Conservation (phyloP, 2,329 filamentous ascomycete species). For the Exophiala oligosperma region DNA sequence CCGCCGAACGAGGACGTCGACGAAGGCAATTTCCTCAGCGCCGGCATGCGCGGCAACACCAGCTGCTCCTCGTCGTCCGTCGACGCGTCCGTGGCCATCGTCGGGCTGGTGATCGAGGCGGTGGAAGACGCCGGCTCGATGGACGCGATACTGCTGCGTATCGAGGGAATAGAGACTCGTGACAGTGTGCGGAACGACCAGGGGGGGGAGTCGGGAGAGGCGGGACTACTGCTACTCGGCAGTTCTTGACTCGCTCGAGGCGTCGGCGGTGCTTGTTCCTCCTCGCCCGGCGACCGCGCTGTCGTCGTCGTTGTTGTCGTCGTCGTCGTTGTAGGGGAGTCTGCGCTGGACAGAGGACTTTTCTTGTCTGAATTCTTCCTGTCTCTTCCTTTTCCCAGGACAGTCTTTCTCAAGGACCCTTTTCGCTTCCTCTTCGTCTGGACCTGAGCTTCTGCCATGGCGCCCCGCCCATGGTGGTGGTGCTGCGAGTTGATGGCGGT, state of each 20-base stretch:
- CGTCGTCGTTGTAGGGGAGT: background rate
- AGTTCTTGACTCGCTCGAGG: slow-evolving; percentile 23
- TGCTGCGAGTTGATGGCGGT: slow-evolving; percentile 14
- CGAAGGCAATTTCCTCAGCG: slow-evolving; percentile 35
- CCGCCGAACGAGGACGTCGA: slow-evolving; percentile 45
- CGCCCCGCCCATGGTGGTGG: slow-evolving; percentile 36
- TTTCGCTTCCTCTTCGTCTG: slow-evolving; percentile 64
- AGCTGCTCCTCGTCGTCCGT: slow-evolving; percentile 79
- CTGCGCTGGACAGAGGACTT: slow-evolving; percentile 35
- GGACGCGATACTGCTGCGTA: slow-evolving; percentile 36
- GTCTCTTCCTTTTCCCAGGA: slow-evolving; percentile 72
- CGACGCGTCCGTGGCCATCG: slow-evolving; percentile 66
- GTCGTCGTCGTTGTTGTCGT: no score
- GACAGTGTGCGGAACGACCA: slow-evolving; percentile 29
- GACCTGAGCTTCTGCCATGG: slow-evolving; percentile 49
- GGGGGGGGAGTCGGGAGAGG: slow-evolving; percentile 26
- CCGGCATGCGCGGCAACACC: slow-evolving; percentile 53
- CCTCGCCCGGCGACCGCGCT: slow-evolving; percentile 16
- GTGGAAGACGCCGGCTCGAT: slow-evolving; percentile 37
- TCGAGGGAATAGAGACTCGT: slow-evolving; percentile 29
- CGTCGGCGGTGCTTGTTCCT: slow-evolving; percentile 21
- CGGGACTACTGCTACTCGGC: slow-evolving; percentile 11
- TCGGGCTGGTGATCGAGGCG: slow-evolving; percentile 50
- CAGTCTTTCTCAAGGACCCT: slow-evolving; percentile 81
- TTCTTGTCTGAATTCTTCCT: slow-evolving; percentile 55